phyloP scores from a whole-genome alignment of 495 filamentous ascomycete species.

The Podospora pseudocomata region DNA sequence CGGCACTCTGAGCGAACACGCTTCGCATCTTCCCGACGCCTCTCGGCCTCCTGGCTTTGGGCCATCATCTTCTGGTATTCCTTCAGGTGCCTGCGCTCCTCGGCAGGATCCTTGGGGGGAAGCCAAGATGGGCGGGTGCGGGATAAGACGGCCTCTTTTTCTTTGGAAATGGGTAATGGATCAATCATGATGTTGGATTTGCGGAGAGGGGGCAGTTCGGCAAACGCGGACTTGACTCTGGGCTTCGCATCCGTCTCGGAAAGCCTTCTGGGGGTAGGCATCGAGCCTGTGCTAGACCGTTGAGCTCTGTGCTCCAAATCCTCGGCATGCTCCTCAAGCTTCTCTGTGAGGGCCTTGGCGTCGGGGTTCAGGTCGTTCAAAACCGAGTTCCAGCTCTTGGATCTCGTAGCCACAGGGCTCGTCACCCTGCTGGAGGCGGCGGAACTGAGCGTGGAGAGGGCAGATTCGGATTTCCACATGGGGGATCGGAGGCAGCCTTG shows the following conservation, averaged over 20 bases:
- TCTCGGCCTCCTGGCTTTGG: conserved; percentile 65
- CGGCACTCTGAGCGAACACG: conserved; percentile 46
- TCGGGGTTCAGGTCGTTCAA: conserved; percentile 79
- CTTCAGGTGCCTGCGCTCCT: conserved; percentile 85
- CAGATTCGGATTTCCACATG: conserved; percentile 41
- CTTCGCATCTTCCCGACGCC: conserved; percentile 50
- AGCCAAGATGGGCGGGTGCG: conserved; percentile 93
- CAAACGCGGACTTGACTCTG: conserved; percentile 51
- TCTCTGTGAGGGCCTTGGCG: conserved; percentile 82
- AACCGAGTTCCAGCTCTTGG: conserved; percentile 82
- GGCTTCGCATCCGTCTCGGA: conserved; percentile 53
- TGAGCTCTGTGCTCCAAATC: conserved; percentile 49
- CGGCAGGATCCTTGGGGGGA: conserved; percentile 87
- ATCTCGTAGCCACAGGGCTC: conserved; percentile 49
- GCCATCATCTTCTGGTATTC: conserved; percentile 96
- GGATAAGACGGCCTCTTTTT: conserved; percentile 90
- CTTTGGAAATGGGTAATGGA: conserved; percentile 89
- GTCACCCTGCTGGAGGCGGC: conserved; percentile 23
- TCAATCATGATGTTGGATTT: conserved; percentile 94
- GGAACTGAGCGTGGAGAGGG: conserved; percentile 25
- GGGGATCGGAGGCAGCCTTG: conserved; percentile 49
- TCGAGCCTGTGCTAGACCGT: conserved; percentile 32
- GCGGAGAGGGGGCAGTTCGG: conserved; percentile 76
- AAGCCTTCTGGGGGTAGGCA: conserved; percentile 35
- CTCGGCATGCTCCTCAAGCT: conserved; percentile 79